Conservation (phyloP, 257 asterid species). For the Nyctanthes arbortristis region DNA sequence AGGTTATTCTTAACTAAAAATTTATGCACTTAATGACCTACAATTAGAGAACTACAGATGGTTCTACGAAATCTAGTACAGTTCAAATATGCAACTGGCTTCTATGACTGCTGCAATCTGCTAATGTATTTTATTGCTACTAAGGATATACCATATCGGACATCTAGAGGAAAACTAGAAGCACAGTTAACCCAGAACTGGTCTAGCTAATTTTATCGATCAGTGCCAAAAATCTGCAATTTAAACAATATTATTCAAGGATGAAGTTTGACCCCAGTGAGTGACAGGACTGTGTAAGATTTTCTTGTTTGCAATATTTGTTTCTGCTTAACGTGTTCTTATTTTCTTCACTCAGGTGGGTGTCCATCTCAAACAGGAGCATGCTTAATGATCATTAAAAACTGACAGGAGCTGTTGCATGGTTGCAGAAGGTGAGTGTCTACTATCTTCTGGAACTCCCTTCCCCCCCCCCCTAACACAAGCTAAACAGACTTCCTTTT, state of each 20-base stretch:
- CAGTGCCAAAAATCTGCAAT: conserved; percentile 29
- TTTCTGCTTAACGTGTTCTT: conserved; percentile 1
- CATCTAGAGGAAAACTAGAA: conserved; percentile 87
- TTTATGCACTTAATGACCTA: conserved; percentile 85
- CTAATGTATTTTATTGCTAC: conserved; percentile 15
- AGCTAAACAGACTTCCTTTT: too few relatives aligned
- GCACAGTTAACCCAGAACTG: conserved; percentile 90
- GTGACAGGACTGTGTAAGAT: conserved; percentile 23
- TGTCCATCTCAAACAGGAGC: conserved; percentile 46
- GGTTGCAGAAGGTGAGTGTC: conserved; percentile 39
- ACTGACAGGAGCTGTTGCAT: conserved; percentile 52
- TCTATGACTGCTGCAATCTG: background rate
- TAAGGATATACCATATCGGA: conserved; percentile 44
- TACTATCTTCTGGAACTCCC: conserved; percentile 29
- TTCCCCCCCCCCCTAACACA: background rate
- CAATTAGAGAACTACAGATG: conserved; percentile 94
- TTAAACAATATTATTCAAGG: conserved; percentile 33
- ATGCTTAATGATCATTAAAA: conserved; percentile 38
- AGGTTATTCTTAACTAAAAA: conserved; percentile 94
- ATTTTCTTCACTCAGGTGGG: conserved; percentile 33
- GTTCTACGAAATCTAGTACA: conserved; percentile 16
- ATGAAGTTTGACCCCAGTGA: conserved; percentile 58
- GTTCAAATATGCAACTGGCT: conserved; percentile 3
- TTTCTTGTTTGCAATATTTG: conserved; percentile 4
- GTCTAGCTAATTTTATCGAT: conserved; percentile 58